phyloP scores from a whole-genome alignment of 78 protist species.

The Tieghemostelium lacteum region DNA sequence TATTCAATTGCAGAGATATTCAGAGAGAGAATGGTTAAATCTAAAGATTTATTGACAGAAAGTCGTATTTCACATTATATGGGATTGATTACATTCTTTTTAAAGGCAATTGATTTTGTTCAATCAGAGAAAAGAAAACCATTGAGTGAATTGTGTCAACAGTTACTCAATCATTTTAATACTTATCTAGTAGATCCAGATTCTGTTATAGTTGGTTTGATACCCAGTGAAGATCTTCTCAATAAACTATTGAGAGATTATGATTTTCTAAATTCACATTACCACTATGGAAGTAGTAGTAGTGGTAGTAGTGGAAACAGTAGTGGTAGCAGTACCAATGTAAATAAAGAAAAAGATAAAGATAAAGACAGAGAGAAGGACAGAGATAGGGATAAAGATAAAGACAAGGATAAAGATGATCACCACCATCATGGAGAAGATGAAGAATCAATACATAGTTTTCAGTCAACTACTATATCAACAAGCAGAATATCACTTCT shows the following conservation, averaged over 20 bases:
- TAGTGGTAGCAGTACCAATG: background rate
- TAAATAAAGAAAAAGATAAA: background rate
- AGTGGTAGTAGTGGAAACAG: background rate
- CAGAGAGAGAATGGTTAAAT: slow-evolving; percentile 60
- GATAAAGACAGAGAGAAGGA: background rate
- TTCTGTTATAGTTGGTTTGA: slow-evolving; percentile 38
- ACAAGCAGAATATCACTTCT: slow-evolving; percentile 31
- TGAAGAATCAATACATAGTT: background rate
- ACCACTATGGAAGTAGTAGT: background rate
- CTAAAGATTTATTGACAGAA: slow-evolving; percentile 36
- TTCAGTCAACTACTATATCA: slow-evolving; percentile 22
- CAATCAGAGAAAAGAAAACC: slow-evolving; percentile 23
- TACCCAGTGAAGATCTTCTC: slow-evolving; percentile 54
- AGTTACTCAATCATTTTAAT: background rate
- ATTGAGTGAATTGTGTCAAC: background rate
- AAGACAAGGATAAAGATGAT: background rate
- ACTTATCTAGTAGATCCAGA: slow-evolving; percentile 37
- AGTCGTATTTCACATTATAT: slow-evolving; percentile 32
- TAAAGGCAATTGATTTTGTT: slow-evolving; percentile 22
- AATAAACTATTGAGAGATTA: slow-evolving; percentile 54
- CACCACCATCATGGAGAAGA: background rate
- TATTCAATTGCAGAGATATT: slow-evolving; percentile 64
- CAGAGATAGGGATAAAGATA: background rate
- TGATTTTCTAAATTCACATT: slow-evolving; percentile 29
- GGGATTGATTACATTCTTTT: slow-evolving; percentile 18